These are phyloP conservation scores for Linnemannia zychae DNA, from an alignment of 192 early-diverging fungal species.

Conservation along the genomic window DNA sequence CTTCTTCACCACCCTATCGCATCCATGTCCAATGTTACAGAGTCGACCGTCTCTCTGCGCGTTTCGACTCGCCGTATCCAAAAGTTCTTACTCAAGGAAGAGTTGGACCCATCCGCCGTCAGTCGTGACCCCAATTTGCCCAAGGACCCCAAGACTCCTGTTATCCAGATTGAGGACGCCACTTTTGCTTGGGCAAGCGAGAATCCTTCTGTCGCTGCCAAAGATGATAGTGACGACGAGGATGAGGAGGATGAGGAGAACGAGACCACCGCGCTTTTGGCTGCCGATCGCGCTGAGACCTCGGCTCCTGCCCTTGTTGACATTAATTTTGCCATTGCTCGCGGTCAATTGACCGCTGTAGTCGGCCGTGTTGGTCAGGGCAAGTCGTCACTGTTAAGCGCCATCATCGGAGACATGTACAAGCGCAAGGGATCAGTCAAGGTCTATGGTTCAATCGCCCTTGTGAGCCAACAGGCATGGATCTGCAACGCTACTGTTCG, in stretches of 20 bases:
- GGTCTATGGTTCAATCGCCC: conserved; percentile 76
- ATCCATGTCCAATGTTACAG: conserved; percentile 82
- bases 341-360: conserved; percentile 39
- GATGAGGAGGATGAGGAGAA: conserved; percentile 11
- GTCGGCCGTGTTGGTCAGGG: conserved; percentile 59
- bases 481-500: conserved; percentile 93
- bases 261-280: conserved; percentile 26
- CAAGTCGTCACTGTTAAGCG: conserved; percentile 63
- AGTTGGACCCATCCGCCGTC: conserved; percentile 58
- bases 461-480: conserved; percentile 82
- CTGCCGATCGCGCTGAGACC: not conserved
- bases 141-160: not conserved
- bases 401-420: conserved; percentile 91
- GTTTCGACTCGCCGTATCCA: conserved; percentile 86
- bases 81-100: conserved; percentile 82
- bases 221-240: conserved; percentile 3
- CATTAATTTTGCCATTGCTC: conserved; percentile 36
- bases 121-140: conserved; percentile 8
- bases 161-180: conserved; percentile 23
- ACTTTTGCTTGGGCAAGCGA: conserved; percentile 41
- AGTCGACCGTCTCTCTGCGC: conserved; percentile 76
- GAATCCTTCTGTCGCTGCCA: not conserved
- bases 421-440: conserved; percentile 69
- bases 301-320: conserved; percentile 22
- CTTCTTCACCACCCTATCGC: conserved; percentile 86